A percentile compares a stretch with the other conserved stretches of the same genome.
These are phyloP conservation scores for Colletotrichum melonis DNA, from an alignment of 2,329 filamentous ascomycete genomes.

Conservation along the genomic window DNA sequence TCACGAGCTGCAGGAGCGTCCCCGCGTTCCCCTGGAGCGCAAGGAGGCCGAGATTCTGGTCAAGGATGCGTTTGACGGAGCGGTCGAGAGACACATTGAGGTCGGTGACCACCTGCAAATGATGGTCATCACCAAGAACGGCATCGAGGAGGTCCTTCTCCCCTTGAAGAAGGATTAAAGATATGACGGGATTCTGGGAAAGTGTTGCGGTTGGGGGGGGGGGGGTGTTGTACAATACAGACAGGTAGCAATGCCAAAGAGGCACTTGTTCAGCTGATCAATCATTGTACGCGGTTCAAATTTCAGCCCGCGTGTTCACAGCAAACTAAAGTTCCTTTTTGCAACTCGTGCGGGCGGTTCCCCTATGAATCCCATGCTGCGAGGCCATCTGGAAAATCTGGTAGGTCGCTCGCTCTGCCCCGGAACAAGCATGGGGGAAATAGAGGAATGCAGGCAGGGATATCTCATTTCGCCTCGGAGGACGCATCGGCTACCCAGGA, in stretches of 20 bases:
- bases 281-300: background rate
- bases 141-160: constrained; percentile 86
- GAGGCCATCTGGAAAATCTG: background rate
- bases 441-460: background rate
- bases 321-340: background rate
- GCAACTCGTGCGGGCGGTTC: background rate
- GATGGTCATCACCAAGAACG: constrained; percentile 88
- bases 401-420: no score
- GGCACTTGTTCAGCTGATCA: constrained; percentile 24
- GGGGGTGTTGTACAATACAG: constrained; percentile 32
- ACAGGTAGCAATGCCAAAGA: constrained; percentile 33
- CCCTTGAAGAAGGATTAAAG: constrained; percentile 90
- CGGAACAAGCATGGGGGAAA: background rate
- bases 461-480: background rate
- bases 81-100: constrained; percentile 98
- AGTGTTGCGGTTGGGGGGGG: background rate
- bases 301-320: background rate
- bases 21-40: constrained; percentile 76
- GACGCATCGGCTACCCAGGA: background rate
- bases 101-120: constrained; percentile 97
- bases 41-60: constrained; percentile 86
- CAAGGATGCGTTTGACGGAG: constrained; percentile 97
- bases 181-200: background rate
- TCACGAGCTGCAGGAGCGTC: constrained; percentile 80
- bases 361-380: background rate